These are phyloP conservation scores for Uromyces viciae-fabae DNA, from an alignment of 1,284 basidiomycete species.

Conservation along the genomic window DNA sequence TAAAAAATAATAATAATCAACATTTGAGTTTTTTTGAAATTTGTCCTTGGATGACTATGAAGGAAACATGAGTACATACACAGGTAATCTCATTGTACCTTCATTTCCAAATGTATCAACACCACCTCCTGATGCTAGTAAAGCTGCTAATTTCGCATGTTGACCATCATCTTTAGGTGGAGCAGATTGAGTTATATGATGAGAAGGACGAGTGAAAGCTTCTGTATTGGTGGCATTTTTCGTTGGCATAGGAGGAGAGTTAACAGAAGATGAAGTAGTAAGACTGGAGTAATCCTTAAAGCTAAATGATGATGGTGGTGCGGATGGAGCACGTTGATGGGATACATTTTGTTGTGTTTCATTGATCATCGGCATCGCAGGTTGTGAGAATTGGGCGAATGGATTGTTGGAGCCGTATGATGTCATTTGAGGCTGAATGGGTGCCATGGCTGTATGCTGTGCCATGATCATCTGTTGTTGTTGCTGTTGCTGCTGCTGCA, in stretches of 20 bases:
- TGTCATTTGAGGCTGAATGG: conserved; percentile 61
- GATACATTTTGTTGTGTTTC: conserved; percentile 25
- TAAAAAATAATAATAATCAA: background rate
- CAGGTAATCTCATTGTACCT: conserved; percentile 64
- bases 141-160: conserved; percentile 69
- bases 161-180: conserved; percentile 62
- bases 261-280: conserved; percentile 48
- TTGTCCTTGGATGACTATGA: background rate
- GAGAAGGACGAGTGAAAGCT: conserved; percentile 48
- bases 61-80: conserved; percentile 41
- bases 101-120: conserved; percentile 89
- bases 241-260: conserved; percentile 53
- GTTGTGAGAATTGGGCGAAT: conserved; percentile 61
- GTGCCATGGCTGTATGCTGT: conserved; percentile 49
- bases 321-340: conserved; percentile 44
- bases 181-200: conserved; percentile 46
- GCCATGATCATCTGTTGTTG: conserved; percentile 57
- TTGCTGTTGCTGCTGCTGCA: conserved; percentile 55
- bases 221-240: conserved; percentile 49
- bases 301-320: conserved; percentile 55
- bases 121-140: conserved; percentile 72
- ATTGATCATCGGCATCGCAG: conserved; percentile 30
- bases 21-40: background rate
- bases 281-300: conserved; percentile 52
- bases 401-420: conserved; percentile 87